Percentiles rank a stretch among this genome's conserved stretches.
Evolutionary conservation across 805 yeast genomes (phyloP).

Genomic region (Pichia phayaonensis): DNA sequence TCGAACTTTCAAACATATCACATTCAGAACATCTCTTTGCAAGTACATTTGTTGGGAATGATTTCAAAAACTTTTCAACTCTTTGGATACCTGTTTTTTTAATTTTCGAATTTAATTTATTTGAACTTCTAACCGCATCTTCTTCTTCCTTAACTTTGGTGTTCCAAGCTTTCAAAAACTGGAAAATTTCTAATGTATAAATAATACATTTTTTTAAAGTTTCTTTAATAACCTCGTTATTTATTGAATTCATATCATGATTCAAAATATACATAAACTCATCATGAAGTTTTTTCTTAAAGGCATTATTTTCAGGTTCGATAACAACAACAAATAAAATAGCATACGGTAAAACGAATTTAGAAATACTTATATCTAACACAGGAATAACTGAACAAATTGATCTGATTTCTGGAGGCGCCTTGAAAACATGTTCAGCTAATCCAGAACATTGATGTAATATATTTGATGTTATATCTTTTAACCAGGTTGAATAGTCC

Average conservation of each 20-base stretch:
- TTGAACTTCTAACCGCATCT: conserved; percentile 2
- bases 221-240: conserved; percentile 48
- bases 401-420: background rate
- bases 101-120: background rate
- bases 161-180: conserved; percentile 76
- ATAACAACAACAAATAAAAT: conserved; percentile 48
- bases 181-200: conserved; percentile 69
- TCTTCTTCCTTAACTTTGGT: conserved; percentile 33
- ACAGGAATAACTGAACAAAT: conserved; percentile 8
- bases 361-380: conserved; percentile 58
- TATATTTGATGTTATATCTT: conserved; percentile 58
- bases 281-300: conserved; percentile 36
- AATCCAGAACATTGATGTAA: conserved; percentile 35
- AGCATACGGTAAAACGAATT: conserved; percentile 70
- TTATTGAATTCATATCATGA: conserved; percentile 35
- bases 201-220: conserved; percentile 60
- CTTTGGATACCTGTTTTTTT: conserved; percentile 11
- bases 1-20: conserved; percentile 79
- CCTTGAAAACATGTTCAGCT: conserved; percentile 5
- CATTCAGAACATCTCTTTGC: conserved; percentile 79
- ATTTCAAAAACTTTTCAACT: conserved; percentile 42
- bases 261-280: conserved; percentile 60
- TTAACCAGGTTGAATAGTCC: conserved; percentile 66
- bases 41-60: conserved; percentile 59
- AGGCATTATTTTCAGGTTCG: conserved; percentile 28